Evolutionary conservation across 495 filamentous ascomycete species (phyloP), one percentile per base, ranked within the genome.

Genomic region (Cryomyces minteri): DNA sequence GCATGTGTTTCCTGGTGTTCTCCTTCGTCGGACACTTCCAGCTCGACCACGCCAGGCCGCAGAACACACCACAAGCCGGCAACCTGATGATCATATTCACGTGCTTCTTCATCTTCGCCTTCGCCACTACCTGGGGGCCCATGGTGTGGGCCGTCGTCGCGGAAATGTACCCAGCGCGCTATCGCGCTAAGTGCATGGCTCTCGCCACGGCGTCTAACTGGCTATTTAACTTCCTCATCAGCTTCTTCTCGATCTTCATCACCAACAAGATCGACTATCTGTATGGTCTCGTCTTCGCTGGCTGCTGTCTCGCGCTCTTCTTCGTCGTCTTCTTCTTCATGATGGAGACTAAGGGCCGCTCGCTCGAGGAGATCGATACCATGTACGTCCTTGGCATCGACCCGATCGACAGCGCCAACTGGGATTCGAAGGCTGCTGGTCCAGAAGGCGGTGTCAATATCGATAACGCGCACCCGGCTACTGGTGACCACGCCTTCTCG

Each of bases 171-270:
- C 82, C 82, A 30, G 73, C 88, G 34, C 80, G 77, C 40, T 86
- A 87, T 63, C 80, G 84, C 53, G 78, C 82, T n/a, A 78, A 79
- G 43, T 82, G 82, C 59, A 81, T 88, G 43, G 81, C 70, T 44
- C 69, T 88, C 42, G 82, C 81, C 28, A 88, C 83, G 40, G 77
- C 83, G 46, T 82, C 76, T 55, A 90, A 90, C 70, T 90, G 84
- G 84, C 74, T 88, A 51, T 87, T 47, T 29, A 31, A 0, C 28
- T 54, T 62, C 53, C 66, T 78, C 62, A 79, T 78, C 49, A 73
- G 69, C 53, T 69, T 81, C 62, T 79, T 84, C 57, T 84, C 78
- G 18, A 82, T 81, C 11, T 86, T 83, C 70, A 76, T 88, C 68
- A 73, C 80, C 32, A 75, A 73, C 56, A 46, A 54, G 30, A 65